Percentiles rank a stretch among this genome's conserved stretches.
Conservation (phyloP, 1,139 yeast species). For the Meyerozyma smithsonii region DNA sequence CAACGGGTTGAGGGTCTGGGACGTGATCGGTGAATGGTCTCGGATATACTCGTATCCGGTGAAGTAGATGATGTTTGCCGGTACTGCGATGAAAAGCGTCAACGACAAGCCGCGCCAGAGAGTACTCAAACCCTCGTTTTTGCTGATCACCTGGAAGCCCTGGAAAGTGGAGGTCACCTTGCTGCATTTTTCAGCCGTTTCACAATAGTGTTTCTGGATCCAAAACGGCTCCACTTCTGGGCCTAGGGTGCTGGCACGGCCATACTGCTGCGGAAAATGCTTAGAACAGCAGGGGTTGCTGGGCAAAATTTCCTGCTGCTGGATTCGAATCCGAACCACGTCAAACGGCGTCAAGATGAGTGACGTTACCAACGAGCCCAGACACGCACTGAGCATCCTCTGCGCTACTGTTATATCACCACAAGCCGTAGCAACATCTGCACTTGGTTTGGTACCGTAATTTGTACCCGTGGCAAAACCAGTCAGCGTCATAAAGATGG, state of each 20-base stretch:
- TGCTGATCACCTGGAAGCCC: slow-evolving; percentile 62
- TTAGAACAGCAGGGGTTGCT: slow-evolving; percentile 25
- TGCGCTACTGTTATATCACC: slow-evolving; percentile 47
- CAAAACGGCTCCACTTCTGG: slow-evolving; percentile 30
- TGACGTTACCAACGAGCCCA: slow-evolving; percentile 87
- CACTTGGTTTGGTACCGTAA: neutral
- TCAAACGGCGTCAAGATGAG: slow-evolving; percentile 89
- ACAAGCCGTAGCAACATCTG: slow-evolving; percentile 2
- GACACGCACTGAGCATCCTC: slow-evolving; percentile 84
- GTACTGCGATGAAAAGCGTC: slow-evolving; percentile 84
- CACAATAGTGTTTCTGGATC: slow-evolving; percentile 37
- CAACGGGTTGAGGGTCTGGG: slow-evolving; percentile 61
- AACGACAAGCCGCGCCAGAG: slow-evolving; percentile 88
- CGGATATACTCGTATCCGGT: slow-evolving; percentile 87
- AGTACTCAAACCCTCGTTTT: slow-evolving; percentile 69
- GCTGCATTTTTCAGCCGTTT: slow-evolving; percentile 28
- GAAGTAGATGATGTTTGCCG: slow-evolving; percentile 89
- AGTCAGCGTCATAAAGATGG: neutral
- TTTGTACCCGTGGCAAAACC: neutral
- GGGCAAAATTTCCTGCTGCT: slow-evolving; percentile 73
- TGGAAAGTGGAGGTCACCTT: slow-evolving; percentile 59
- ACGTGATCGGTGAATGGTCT: slow-evolving; percentile 61
- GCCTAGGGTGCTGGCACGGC: slow-evolving; percentile 4
- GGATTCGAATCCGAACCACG: slow-evolving; percentile 84
- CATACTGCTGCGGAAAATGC: slow-evolving; percentile 7